Evolutionary conservation across 306 rosid genomes (phyloP).

Genomic region (Echinosophora koreensis): DNA sequence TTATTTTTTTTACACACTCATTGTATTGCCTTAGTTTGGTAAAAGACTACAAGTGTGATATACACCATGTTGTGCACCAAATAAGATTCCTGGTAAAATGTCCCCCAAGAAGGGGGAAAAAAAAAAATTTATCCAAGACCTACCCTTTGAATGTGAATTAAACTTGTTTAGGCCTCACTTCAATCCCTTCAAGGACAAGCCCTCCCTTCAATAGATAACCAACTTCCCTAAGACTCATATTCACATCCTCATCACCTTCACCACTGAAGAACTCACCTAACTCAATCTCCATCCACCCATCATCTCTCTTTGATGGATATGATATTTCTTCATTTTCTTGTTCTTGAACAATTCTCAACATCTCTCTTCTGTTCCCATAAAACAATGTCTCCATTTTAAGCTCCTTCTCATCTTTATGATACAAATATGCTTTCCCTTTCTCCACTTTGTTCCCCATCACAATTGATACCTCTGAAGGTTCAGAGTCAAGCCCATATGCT

Average conservation of each 20-base stretch:
- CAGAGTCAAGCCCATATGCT: conserved; percentile 62
- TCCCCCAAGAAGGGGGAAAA: too few species aligned
- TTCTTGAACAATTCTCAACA: background rate
- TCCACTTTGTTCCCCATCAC: conserved; percentile 43
- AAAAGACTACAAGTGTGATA: too few species aligned
- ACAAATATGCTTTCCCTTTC: conserved; percentile 46
- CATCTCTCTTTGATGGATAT: conserved; percentile 48
- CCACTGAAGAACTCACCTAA: conserved; percentile 63
- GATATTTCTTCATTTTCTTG: background rate
- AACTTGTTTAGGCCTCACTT: conserved; percentile 57
- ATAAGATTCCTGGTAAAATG: too few species aligned
- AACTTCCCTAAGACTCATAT: conserved; percentile 58
- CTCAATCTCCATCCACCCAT: conserved; percentile 80
- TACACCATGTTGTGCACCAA: too few species aligned
- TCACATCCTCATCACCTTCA: conserved; percentile 54
- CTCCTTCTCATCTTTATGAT: conserved; percentile 36
- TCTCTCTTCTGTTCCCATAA: conserved; percentile 48
- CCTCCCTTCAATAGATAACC: conserved; percentile 72
- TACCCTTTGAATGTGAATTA: background rate
- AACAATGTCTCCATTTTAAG: conserved; percentile 50
- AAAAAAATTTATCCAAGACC: too few species aligned
- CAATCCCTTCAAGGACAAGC: conserved; percentile 65
- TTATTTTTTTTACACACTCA: too few species aligned
- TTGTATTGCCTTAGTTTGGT: too few species aligned
- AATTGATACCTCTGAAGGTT: conserved; percentile 49